phyloP scores from a whole-genome alignment of 768 basidiomycete genomes.

The Podaxis carcinomalis region DNA sequence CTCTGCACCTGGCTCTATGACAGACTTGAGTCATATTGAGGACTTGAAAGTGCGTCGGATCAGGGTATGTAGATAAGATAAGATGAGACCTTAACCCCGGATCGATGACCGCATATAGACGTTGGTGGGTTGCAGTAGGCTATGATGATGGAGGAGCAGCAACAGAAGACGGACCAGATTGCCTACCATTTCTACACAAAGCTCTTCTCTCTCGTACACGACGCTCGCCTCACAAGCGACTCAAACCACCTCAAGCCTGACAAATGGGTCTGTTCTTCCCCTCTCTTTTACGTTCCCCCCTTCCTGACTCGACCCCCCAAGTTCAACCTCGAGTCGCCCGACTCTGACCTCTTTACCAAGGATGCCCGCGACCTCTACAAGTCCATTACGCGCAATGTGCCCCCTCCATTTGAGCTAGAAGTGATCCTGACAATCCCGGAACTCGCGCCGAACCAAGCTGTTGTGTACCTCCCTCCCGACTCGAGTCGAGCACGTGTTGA shows the following conservation, averaged over 20 bases:
- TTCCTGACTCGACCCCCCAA: constrained; percentile 37
- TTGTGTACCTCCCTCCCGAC: constrained; percentile 61
- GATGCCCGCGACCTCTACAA: constrained; percentile 14
- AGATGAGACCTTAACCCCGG: background rate
- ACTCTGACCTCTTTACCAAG: constrained; percentile 14
- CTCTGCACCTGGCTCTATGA: background rate
- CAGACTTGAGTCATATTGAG: too few relatives aligned
- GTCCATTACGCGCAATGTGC: constrained; percentile 4
- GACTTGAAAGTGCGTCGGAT: background rate
- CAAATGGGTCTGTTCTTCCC: constrained; percentile 67
- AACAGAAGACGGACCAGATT: constrained; percentile 78
- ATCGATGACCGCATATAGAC: background rate
- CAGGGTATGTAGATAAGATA: background rate
- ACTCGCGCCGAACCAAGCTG: constrained; percentile 61
- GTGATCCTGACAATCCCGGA: constrained; percentile 72
- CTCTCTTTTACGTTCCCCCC: constrained; percentile 27
- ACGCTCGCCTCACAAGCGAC: constrained; percentile 64
- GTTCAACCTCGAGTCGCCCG: constrained; percentile 22
- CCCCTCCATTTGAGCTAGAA: constrained; percentile 8
- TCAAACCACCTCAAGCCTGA: constrained; percentile 49
- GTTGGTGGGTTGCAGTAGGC: background rate
- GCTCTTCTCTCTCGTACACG: constrained; percentile 69
- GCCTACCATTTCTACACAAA: constrained; percentile 81
- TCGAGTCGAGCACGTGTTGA: constrained; percentile 62
- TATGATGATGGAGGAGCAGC: constrained; percentile 10